Percentiles rank a stretch among this genome's conserved stretches.
Conservation (phyloP, 1,284 basidiomycete species). For the Meripilus lineatus region DNA sequence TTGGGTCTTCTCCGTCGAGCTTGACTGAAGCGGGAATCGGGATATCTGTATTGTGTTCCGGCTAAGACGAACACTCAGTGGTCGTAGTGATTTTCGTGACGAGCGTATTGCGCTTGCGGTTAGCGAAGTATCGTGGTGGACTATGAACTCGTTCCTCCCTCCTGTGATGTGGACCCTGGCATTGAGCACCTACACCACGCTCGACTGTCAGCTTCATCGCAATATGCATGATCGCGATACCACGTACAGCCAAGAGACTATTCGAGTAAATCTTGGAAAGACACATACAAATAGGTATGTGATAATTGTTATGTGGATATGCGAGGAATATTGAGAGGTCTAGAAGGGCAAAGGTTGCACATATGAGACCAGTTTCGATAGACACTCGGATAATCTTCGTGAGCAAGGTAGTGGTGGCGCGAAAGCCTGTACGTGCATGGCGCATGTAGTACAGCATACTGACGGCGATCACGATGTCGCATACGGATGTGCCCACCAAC, state of each 20-base stretch:
- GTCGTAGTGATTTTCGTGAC: too few species aligned
- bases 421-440: conserved; percentile 17
- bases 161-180: conserved; percentile 13
- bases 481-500: conserved; percentile 22
- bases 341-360: conserved; percentile 23
- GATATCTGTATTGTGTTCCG: too few species aligned
- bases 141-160: conserved; percentile 9
- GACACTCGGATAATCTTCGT: conserved; percentile 15
- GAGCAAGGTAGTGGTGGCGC: conserved; percentile 15
- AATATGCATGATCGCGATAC: background rate
- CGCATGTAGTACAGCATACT: conserved; percentile 22
- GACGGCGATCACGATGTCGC: conserved; percentile 23
- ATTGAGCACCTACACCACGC: conserved; percentile 12
- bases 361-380: conserved; percentile 30
- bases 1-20: too few species aligned
- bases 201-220: background rate
- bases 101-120: too few species aligned
- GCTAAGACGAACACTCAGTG: too few species aligned
- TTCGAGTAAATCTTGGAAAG: conserved; percentile 33
- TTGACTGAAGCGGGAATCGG: too few species aligned
- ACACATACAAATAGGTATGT: conserved; percentile 23
- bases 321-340: conserved; percentile 27
- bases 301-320: conserved; percentile 23
- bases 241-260: conserved; percentile 25
- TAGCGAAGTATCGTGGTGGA: background rate